Percentiles rank a stretch among this genome's conserved stretches.
Conservation (phyloP, 2,329 filamentous ascomycete species). For the Botrytis elliptica region DNA sequence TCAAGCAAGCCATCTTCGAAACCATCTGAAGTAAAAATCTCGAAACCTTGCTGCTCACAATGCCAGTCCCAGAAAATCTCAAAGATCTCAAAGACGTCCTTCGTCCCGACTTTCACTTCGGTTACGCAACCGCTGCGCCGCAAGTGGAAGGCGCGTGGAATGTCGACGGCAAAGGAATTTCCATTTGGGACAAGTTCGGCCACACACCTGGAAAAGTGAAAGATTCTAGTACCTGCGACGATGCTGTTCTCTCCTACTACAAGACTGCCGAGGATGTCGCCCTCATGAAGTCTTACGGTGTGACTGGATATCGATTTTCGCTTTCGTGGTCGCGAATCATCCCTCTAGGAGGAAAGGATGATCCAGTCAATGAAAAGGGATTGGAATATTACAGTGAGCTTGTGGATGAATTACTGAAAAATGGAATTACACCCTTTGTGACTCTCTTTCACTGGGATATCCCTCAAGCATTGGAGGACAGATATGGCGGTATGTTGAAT, state of each 20-base stretch:
- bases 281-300: slow-evolving; percentile 69
- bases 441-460: slow-evolving; percentile 87
- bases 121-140: slow-evolving; percentile 78
- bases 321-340: slow-evolving; percentile 82
- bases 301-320: slow-evolving; percentile 77
- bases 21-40: neutral
- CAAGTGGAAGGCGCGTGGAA: slow-evolving; percentile 76
- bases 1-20: neutral
- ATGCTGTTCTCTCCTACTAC: slow-evolving; percentile 84
- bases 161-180: slow-evolving; percentile 72
- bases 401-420: slow-evolving; percentile 71
- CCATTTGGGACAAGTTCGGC: slow-evolving; percentile 86
- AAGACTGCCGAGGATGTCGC: slow-evolving; percentile 71
- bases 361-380: slow-evolving; percentile 75
- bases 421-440: slow-evolving; percentile 75
- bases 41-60: neutral
- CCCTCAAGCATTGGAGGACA: slow-evolving; percentile 73
- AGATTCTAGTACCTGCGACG: slow-evolving; percentile 68
- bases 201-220: slow-evolving; percentile 77
- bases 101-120: slow-evolving; percentile 70
- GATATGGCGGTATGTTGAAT: slow-evolving; percentile 78
- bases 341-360: slow-evolving; percentile 74
- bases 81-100: slow-evolving; percentile 50
- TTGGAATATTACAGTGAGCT: slow-evolving; percentile 75
- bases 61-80: slow-evolving; percentile 14